Evolutionary conservation across 805 yeast genomes (phyloP), one percentile per base, ranked within the genome.

Genomic region (Priceomyces castillae): DNA sequence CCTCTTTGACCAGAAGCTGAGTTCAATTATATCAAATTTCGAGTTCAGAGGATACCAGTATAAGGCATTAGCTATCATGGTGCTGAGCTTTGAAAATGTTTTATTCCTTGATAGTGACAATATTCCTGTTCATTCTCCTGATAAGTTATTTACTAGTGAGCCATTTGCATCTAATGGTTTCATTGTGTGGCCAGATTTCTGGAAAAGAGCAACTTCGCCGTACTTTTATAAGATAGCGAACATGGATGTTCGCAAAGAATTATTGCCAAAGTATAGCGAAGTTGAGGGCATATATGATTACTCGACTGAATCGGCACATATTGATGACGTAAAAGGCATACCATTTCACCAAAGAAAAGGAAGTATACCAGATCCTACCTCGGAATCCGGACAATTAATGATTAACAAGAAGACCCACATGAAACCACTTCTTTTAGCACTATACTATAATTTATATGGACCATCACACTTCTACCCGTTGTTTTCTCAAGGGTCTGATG

Each of bases 151-250:
- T 58, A 66, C 65, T 3, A 62, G 67, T 10, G 79, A 80, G 36
- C 81, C 87, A 1, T 87, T 77, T 62, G 70, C 46, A 22, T 57
- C 64, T 11, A 61, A 65, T 30, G 85, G 86, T 2, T 60, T 84
- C 59, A 72, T 84, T 25, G 70, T 81, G 2, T 88, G 95, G 92
- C 95, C 95, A 1, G 96, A 88, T 62, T 88, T 82, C 61, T 88
- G 96, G 96, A 78, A 83, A 61, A 74, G 96, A 50, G 81, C 90
- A 5, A 86, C 90, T 1, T 78, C 86, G 1, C 95, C 96, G 4
- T 65, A 67, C 30, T 84, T 76, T 54, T 88, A 84, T 61, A 76
- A 78, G 23, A 80, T 88, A 50, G 87, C 87, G 0, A 86, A 80
- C 2, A 67, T 80, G 19, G 45, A 52, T 1, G 40, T 68, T 15